Evolutionary conservation across 208 protist species (phyloP), one percentile per base, ranked within the genome.

Genomic region (Blastocrithidia nonstop): DNA sequence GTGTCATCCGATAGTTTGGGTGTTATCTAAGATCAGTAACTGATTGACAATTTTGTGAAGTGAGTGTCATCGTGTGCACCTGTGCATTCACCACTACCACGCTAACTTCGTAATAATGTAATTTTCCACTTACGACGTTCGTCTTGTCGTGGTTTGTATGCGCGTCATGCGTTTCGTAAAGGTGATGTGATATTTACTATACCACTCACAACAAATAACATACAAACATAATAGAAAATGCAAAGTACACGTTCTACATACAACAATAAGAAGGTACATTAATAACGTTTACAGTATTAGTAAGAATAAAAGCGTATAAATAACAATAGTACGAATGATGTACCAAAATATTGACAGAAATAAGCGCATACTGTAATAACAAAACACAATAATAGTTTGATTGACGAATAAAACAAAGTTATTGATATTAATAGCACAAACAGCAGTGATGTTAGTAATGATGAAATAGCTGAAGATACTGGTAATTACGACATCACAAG

Each of bases 141-240:
- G 0, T 60, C 55, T 25, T 38, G 54, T 4, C 68, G 77, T 26
- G 77, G 77, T 13, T 26, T 87, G 19, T 71, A 77, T 33, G 77
- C 77, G 8, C 61, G 45, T 13, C 61, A 51, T n/a, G 27, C 19
- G 4, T 70, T 83, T 43, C 26, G 13, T 3, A 19, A 37, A 8
- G 69, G 67, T 5, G 72, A 87, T 20, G 49, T 71, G 24, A 47
- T 87, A 8, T 58, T 82, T 19, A 35, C 62, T 8, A 63, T 87
- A 23, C 77, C 77, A 0, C 26, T 83, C 13, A 23, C 6, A 42
- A 32, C 39, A 19, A 28, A 6, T 25, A 28, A 11, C 2, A 9
- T 6, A 8, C 46, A 4, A 16, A 20, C 9, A 6, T 6, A 6
- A 19, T 13, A 5, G 38, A 35, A 35, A 15, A 35, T 16, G 29